Percentiles rank a stretch among this genome's conserved stretches.
Conservation (phyloP, 176 grass and related monocot species). For the Oryza officinalis region DNA sequence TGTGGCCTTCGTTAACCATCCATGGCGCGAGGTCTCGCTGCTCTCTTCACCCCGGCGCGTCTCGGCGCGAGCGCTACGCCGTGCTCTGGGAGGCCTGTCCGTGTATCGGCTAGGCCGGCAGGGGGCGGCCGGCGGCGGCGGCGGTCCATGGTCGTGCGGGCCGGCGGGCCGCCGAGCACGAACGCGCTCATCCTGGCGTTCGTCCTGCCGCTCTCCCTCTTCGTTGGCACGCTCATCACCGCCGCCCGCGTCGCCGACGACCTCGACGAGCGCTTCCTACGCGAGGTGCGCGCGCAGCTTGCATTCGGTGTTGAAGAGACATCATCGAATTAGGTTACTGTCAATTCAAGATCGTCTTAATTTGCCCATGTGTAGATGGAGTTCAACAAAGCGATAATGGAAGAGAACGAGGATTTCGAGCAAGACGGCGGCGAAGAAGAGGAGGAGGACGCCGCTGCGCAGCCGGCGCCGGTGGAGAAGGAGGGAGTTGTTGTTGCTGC, state of each 20-base stretch:
- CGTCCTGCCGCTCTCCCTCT: slow-evolving; percentile 77
- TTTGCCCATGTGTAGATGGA: slow-evolving; percentile 45
- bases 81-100: neutral
- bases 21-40: slow-evolving; percentile 36
- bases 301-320: neutral
- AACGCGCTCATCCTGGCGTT: slow-evolving; percentile 77
- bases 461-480: slow-evolving; percentile 28
- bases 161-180: slow-evolving; percentile 73
- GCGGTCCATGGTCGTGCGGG: slow-evolving; percentile 43
- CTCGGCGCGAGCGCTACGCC: neutral
- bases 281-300: slow-evolving; percentile 50
- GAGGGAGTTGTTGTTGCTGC: slow-evolving; percentile 35
- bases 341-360: neutral
- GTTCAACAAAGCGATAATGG: slow-evolving; percentile 59
- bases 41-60: slow-evolving; percentile 12
- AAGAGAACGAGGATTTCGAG: slow-evolving; percentile 52
- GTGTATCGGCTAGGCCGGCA: neutral
- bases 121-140: neutral
- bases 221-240: slow-evolving; percentile 69
- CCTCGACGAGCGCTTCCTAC: slow-evolving; percentile 78
- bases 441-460: slow-evolving; percentile 13
- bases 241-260: slow-evolving; percentile 61
- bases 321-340: too few relatives aligned
- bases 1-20: neutral
- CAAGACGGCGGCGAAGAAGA: neutral